phyloP scores from a whole-genome alignment of 2,329 filamentous ascomycete species.

The Colletotrichum magnum region DNA sequence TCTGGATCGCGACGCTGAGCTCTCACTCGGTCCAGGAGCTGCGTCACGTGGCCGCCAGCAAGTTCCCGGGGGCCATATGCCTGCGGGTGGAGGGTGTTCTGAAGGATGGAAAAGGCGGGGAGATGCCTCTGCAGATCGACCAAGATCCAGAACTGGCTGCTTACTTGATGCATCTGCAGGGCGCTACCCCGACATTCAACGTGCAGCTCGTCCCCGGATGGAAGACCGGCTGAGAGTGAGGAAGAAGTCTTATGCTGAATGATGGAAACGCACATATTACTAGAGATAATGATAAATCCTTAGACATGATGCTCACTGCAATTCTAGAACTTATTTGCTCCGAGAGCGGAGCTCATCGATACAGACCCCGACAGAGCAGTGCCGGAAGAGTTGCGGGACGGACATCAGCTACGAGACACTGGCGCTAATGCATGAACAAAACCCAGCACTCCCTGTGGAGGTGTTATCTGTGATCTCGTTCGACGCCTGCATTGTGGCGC shows the following conservation, averaged over 20 bases:
- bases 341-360: background rate
- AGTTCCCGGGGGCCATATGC: slow-evolving; percentile 72
- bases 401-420: background rate
- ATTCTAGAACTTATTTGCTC: background rate
- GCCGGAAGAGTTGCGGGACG: background rate
- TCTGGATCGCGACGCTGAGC: slow-evolving; percentile 78
- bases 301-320: background rate
- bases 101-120: slow-evolving; percentile 70
- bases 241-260: background rate
- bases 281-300: background rate
- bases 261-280: background rate
- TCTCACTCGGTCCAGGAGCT: slow-evolving; percentile 73
- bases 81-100: slow-evolving; percentile 77
- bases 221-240: slow-evolving; percentile 26
- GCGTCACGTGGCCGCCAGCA: slow-evolving; percentile 71
- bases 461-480: background rate
- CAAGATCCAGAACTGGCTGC: slow-evolving; percentile 80
- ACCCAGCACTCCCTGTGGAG: background rate
- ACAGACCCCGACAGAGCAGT: background rate
- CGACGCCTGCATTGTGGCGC: slow-evolving; percentile 16
- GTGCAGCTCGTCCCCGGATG: slow-evolving; percentile 53
- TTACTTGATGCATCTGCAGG: slow-evolving; percentile 76
- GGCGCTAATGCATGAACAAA: slow-evolving; percentile 4
- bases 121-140: slow-evolving; percentile 76
- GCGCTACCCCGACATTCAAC: slow-evolving; percentile 58